Evolutionary conservation across 2,329 filamentous ascomycete genomes (phyloP), one percentile per base, ranked within the genome.

Genomic region (Monosporascus sp.): DNA sequence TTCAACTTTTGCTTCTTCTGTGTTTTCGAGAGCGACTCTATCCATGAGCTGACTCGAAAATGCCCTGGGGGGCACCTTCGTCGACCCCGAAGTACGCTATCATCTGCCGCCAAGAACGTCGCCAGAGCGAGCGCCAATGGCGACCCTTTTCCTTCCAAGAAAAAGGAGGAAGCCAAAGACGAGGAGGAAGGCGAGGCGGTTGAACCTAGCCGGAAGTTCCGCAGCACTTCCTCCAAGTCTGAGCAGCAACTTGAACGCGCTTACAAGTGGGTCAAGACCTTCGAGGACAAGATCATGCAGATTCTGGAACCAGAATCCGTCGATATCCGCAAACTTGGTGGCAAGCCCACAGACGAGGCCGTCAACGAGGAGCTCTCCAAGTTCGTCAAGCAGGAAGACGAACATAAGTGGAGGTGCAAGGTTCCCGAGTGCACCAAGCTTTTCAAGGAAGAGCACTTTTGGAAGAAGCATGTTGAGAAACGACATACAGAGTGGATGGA

Each of bases 1-100:
- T 96, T 95, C 79, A 97, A 94, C 73, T 97, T 99, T 74, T 99
- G 94, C 76, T 97, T 99, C 78, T 99, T 97, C 77, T 99, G 94
- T 70, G 95, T 99, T 5, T 97, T 99, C 62, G 94, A 99, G 73
- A 94, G 91, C 66, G 94, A 99, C 70, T 97, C 93, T 0, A 87
- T 97, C 22, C 94, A 99, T 66, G 94, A 99, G 73, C 78, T 99
- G 60, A 92, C 90, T 41, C 86, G 94, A 55, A 97, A 99, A 73
- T 99, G 94, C 64, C 91, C 94, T 26, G 94, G 94, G 43, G 94
- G 94, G n/a, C 94, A 99, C 77, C 84, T 99, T 57, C 90, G 94
- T 58, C 87, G 94, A 48, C 94, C 94, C 40, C 83, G 92, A 53
- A 88, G 88, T 64, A 96, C 91, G 37, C 79, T 97, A 37, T 94